Evolutionary conservation across 108 stramenopile genomes (phyloP).

Genomic region (Pseudonitzschia pungens): DNA sequence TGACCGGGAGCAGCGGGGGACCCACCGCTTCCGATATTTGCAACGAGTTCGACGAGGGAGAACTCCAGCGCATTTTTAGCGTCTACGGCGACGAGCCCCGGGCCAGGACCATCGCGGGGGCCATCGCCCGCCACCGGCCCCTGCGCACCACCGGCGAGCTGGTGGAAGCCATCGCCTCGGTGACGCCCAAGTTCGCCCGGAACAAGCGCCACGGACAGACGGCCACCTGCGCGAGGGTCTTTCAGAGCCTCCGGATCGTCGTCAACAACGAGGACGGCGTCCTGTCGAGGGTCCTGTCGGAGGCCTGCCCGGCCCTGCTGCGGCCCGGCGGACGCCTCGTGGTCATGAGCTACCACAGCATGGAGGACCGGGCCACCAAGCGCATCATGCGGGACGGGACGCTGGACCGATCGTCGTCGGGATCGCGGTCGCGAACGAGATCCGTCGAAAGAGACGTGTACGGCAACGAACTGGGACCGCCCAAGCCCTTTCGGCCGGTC

Average conservation of each 20-base stretch:
- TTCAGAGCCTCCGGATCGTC: slow-evolving; percentile 87
- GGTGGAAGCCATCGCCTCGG: slow-evolving; percentile 71
- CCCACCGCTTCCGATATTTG: slow-evolving; percentile 86
- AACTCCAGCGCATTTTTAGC: slow-evolving; percentile 71
- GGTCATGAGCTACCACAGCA: slow-evolving; percentile 90
- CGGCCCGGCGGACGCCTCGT: slow-evolving; percentile 69
- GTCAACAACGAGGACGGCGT: slow-evolving; percentile 90
- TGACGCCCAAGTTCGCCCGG: slow-evolving; percentile 73
- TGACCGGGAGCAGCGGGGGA: slow-evolving; percentile 50
- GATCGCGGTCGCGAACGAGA: too few species aligned
- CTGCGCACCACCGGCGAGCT: slow-evolving; percentile 75
- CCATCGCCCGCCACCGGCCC: slow-evolving; percentile 75
- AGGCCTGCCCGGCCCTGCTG: slow-evolving; percentile 63
- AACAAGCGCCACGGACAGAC: slow-evolving; percentile 70
- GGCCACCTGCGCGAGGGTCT: slow-evolving; percentile 82
- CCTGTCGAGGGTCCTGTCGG: slow-evolving; percentile 59
- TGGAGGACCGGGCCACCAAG: slow-evolving; percentile 91
- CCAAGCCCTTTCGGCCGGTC: slow-evolving; percentile 67
- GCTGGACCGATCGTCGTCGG: slow-evolving; percentile 29
- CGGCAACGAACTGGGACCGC: slow-evolving; percentile 65
- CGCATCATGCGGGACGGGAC: slow-evolving; percentile 83
- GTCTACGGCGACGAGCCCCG: slow-evolving; percentile 85
- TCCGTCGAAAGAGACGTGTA: slow-evolving; percentile 77
- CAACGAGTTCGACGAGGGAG: slow-evolving; percentile 81
- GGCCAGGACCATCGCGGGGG: slow-evolving; percentile 68